These are phyloP conservation scores for Phylloporus sp. DNA, from an alignment of 768 basidiomycete species.

Conservation along the genomic window DNA sequence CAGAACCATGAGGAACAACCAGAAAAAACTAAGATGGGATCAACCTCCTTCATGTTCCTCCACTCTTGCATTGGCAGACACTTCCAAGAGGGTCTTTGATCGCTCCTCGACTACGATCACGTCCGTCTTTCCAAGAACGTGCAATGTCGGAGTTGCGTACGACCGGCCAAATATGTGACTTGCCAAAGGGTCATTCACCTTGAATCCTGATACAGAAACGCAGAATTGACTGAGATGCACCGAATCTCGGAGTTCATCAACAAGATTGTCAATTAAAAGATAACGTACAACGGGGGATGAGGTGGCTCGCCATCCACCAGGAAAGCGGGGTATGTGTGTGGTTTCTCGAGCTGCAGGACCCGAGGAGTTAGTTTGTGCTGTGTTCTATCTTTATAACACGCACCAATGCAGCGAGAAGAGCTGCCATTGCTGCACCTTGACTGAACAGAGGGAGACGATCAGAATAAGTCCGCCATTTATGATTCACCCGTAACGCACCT, in stretches of 20 bases:
- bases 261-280: not conserved
- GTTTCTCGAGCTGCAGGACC: conserved; percentile 47
- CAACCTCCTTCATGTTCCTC: conserved; percentile 78
- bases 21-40: conserved; percentile 21
- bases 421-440: conserved; percentile 77
- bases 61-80: conserved; percentile 54
- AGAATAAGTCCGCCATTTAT: not conserved
- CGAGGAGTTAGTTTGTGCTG: conserved; percentile 1
- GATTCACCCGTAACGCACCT: conserved; percentile 39
- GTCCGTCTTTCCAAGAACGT: conserved; percentile 73
- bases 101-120: conserved; percentile 70
- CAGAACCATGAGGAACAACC: not conserved
- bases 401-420: conserved; percentile 64
- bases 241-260: not conserved
- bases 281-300: conserved; percentile 69
- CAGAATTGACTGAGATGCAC: conserved; percentile 56
- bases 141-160: conserved; percentile 69
- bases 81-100: conserved; percentile 48
- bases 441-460: conserved; percentile 31
- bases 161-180: conserved; percentile 45
- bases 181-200: conserved; percentile 42
- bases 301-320: conserved; percentile 57
- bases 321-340: conserved; percentile 51
- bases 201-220: conserved; percentile 71
- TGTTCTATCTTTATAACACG: conserved; percentile 19